Evolutionary conservation across 805 yeast species (phyloP), one percentile per base, ranked within the genome.

Genomic region (Wickerhamia fluorescens): DNA sequence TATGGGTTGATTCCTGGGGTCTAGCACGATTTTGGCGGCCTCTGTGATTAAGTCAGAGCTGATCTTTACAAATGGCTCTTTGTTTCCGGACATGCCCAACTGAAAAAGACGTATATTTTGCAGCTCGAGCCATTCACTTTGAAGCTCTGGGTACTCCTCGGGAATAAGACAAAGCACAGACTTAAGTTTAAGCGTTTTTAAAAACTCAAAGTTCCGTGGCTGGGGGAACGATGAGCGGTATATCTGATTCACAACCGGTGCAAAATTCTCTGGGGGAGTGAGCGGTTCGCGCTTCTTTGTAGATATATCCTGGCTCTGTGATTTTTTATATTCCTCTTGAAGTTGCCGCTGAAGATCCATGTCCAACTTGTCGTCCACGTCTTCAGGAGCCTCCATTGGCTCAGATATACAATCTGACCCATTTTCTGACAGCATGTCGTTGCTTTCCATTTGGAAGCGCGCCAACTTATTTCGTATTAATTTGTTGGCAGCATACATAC

Each of bases 31-130:
- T 48, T 79, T 77, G 38, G 89, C 61, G 0, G 96, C 96, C 35
- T 75, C 73, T 1, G 88, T 80, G 17, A 92, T 74, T 21, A 81
- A 62, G 20, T 76, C 78, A 44, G 70, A 65, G 31, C 68, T 64
- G 35, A 74, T 76, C 44, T 82, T 79, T 24, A 85, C 95, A 59
- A 87, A 86, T 7, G 95, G 95, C 47, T 87, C 95, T 49, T 92
- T 92, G 52, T 92, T 92, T 6, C 97, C 98, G 24, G 92, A 78
- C 75, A 92, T 73, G 1, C 96, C 96, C 21, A 89, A 77, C 53
- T 87, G 97, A 47, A 77, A 84, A 21, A 88, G 64, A 41, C 70
- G 58, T 27, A 92, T 86, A 13, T 67, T 66, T 28, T 85, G 67
- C 22, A 66, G 59, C 22, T 66, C 49, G 34, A 85, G 58, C 46